phyloP scores from a whole-genome alignment of 768 basidiomycete species.

The Sutorius australiensis region DNA sequence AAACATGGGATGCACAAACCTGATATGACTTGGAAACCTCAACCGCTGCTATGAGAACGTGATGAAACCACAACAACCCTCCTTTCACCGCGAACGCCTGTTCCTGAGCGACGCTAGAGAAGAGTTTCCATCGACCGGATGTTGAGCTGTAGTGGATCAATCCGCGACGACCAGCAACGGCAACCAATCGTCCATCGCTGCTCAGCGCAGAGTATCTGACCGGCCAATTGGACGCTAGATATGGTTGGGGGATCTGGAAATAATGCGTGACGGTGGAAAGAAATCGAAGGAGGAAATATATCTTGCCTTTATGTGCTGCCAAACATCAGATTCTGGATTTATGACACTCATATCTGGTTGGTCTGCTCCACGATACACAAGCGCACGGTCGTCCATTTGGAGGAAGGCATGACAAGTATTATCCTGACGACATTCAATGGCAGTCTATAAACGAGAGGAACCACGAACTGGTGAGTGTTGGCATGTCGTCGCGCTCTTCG shows the following conservation, averaged over 20 bases:
- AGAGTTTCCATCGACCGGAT: constrained; percentile 94
- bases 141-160: constrained; percentile 91
- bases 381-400: constrained; percentile 90
- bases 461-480: constrained; percentile 82
- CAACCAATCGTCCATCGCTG: constrained; percentile 85
- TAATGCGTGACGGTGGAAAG: background rate
- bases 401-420: constrained; percentile 95
- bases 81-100: constrained; percentile 84
- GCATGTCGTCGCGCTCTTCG: constrained; percentile 88
- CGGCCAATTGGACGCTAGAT: constrained; percentile 90
- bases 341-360: constrained; percentile 98
- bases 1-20: constrained; percentile 37
- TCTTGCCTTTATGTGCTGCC: constrained; percentile 90
- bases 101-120: constrained; percentile 78
- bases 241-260: constrained; percentile 78
- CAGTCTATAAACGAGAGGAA: background rate
- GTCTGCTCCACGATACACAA: constrained; percentile 93
- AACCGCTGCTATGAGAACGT: constrained; percentile 87
- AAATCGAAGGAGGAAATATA: background rate
- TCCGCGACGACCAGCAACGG: constrained; percentile 87
- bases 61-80: constrained; percentile 94
- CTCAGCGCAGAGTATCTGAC: constrained; percentile 89
- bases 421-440: constrained; percentile 51
- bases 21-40: constrained; percentile 78
- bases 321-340: constrained; percentile 96